These are phyloP conservation scores for Gliomastix tumulicola DNA, from an alignment of 2,329 filamentous ascomycete genomes.

Conservation along the genomic window DNA sequence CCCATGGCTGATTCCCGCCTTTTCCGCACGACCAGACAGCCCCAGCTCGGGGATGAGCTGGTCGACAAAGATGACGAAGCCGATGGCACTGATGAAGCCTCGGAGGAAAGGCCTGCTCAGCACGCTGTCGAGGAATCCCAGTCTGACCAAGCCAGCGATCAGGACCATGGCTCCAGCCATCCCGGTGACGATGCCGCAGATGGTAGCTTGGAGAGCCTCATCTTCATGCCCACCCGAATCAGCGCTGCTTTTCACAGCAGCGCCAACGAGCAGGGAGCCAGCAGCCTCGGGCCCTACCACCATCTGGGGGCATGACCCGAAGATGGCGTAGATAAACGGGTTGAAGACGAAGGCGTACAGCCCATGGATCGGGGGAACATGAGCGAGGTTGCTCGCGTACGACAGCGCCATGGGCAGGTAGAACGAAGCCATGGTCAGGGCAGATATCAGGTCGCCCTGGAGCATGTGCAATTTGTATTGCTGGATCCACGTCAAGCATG, in stretches of 20 bases:
- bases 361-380: slow-evolving; percentile 88
- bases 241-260: slow-evolving; percentile 73
- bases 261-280: slow-evolving; percentile 83
- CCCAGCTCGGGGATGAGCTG: slow-evolving; percentile 90
- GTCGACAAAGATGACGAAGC: slow-evolving; percentile 92
- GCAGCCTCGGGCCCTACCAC: slow-evolving; percentile 92
- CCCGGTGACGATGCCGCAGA: slow-evolving; percentile 82
- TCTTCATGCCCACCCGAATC: slow-evolving; percentile 60
- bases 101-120: slow-evolving; percentile 86
- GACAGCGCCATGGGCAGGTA: slow-evolving; percentile 97
- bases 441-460: slow-evolving; percentile 79
- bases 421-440: slow-evolving; percentile 95
- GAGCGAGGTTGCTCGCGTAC: slow-evolving; percentile 83
- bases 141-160: slow-evolving; percentile 73
- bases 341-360: slow-evolving; percentile 93
- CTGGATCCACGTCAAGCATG: slow-evolving; percentile 81
- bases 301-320: slow-evolving; percentile 90
- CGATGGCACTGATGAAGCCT: slow-evolving; percentile 95
- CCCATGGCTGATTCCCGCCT: slow-evolving; percentile 65
- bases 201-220: slow-evolving; percentile 64
- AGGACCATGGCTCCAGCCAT: slow-evolving; percentile 85
- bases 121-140: slow-evolving; percentile 93
- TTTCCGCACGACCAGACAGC: slow-evolving; percentile 57
- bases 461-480: slow-evolving; percentile 81
- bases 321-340: slow-evolving; percentile 80